Conservation (phyloP, 1,139 yeast species). For the Wickerhamiella pararugosa region DNA sequence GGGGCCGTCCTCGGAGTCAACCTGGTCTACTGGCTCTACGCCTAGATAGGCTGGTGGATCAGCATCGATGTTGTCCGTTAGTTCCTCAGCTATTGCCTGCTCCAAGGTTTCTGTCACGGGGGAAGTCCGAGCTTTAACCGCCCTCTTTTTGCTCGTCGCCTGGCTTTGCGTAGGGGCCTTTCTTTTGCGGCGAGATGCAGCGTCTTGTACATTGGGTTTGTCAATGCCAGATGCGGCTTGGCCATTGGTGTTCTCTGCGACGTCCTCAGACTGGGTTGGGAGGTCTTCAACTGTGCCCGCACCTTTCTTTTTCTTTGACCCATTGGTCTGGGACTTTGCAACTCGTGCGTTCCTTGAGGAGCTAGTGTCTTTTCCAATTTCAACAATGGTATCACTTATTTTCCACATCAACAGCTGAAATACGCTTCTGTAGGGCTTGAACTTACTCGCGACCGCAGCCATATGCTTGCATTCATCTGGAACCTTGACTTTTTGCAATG, state of each 20-base stretch:
- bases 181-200: no score
- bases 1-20: no score
- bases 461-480: conserved; percentile 26
- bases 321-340: background rate
- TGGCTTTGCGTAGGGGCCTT: no score
- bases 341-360: background rate
- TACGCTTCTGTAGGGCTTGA: conserved; percentile 52
- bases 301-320: background rate
- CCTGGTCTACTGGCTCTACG: no score
- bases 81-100: no score
- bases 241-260: background rate
- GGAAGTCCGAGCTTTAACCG: no score
- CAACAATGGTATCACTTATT: conserved; percentile 29
- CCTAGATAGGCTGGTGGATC: no score
- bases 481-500: conserved; percentile 17
- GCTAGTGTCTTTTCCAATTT: background rate
- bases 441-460: conserved; percentile 40
- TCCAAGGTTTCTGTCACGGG: no score
- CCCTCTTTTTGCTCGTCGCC: no score
- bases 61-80: no score
- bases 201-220: background rate
- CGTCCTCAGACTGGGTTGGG: background rate
- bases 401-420: conserved; percentile 70
- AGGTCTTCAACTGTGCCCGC: background rate
- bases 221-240: background rate